phyloP scores from a whole-genome alignment of 441 rosid species.

The Rhodomyrtus psidioides region DNA sequence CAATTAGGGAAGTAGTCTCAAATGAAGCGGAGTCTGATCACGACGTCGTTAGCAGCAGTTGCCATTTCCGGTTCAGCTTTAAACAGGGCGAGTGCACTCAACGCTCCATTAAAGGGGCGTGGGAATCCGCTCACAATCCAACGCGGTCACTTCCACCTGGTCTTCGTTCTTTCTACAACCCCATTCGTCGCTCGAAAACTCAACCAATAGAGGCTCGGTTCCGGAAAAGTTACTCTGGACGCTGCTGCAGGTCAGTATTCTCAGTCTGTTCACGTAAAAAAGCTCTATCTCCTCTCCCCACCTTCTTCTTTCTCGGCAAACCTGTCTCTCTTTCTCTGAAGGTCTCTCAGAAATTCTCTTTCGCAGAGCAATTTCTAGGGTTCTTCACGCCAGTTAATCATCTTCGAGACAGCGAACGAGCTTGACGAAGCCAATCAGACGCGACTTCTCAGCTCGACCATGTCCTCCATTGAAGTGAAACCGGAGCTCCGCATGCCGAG shows the following conservation, averaged over 20 bases:
- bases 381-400: background rate
- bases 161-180: background rate
- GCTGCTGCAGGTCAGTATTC: background rate
- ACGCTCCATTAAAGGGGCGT: slow-evolving; percentile 35
- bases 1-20: background rate
- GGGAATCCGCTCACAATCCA: slow-evolving; percentile 24
- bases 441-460: background rate
- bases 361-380: background rate
- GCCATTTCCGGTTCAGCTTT: background rate
- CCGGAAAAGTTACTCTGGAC: background rate
- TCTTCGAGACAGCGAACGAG: background rate
- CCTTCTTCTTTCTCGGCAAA: background rate
- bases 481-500: background rate
- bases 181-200: background rate
- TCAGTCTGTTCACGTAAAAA: background rate
- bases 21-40: background rate
- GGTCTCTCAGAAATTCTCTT: background rate
- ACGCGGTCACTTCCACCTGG: slow-evolving; percentile 11
- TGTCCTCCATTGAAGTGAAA: background rate
- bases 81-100: slow-evolving; percentile 15
- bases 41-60: background rate
- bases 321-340: background rate
- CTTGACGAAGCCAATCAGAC: background rate
- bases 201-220: background rate
- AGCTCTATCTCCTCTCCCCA: background rate